Evolutionary conservation across 306 rosid genomes (phyloP).

Genomic region (Prunus padus): DNA sequence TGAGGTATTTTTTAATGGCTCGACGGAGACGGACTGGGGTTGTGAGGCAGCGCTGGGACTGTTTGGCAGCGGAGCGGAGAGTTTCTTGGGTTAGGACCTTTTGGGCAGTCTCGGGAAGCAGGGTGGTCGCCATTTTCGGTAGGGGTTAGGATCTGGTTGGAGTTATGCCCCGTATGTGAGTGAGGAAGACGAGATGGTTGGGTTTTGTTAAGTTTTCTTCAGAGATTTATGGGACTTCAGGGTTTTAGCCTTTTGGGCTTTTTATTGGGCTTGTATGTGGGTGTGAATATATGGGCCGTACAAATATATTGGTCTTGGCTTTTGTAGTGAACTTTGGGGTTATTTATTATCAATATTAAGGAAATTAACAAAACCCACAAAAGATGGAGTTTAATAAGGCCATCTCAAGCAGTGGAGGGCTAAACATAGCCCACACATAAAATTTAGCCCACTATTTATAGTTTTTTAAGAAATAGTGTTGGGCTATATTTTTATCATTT

Average conservation of each 20-base stretch:
- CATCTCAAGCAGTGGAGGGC: no score
- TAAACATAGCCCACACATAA: no score
- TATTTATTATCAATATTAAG: no score
- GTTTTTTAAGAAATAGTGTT: no score
- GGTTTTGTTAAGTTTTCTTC: not conserved
- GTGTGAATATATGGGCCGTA: not conserved
- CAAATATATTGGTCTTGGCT: not conserved
- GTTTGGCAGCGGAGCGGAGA: constrained; percentile 78
- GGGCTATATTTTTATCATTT: no score
- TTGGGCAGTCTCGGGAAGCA: constrained; percentile 60
- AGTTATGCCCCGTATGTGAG: not conserved
- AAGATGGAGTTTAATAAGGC: no score
- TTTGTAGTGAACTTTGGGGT: not conserved
- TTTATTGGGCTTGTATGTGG: not conserved
- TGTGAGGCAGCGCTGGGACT: constrained; percentile 65
- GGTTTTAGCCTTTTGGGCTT: constrained; percentile 16
- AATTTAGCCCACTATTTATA: no score
- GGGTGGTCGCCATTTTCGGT: constrained; percentile 57
- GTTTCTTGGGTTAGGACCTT: constrained; percentile 63
- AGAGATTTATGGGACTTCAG: constrained; percentile 14
- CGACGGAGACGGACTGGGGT: constrained; percentile 85
- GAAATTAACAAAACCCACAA: no score
- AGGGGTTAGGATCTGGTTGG: not conserved
- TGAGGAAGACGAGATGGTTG: not conserved
- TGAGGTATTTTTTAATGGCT: constrained; percentile 78